Evolutionary conservation across 768 basidiomycete genomes (phyloP).

Genomic region (Amanita molliuscula): DNA sequence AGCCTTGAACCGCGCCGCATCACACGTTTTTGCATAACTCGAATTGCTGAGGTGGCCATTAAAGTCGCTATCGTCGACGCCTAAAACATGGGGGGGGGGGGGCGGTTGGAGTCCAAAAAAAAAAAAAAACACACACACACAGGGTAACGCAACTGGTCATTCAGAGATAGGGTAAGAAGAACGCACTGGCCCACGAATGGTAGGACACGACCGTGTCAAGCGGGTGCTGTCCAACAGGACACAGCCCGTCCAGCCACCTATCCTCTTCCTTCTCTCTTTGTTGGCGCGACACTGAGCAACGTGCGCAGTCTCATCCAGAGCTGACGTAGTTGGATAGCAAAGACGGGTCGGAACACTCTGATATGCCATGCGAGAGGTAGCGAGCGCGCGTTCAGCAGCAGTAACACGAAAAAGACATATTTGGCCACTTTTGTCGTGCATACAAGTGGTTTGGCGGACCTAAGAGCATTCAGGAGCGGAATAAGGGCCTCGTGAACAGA

Average conservation of each 20-base stretch:
- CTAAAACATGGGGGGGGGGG: not conserved
- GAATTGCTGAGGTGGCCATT: conserved; percentile 75
- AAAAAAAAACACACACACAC: too few species aligned
- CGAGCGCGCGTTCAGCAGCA: conserved; percentile 51
- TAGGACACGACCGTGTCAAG: conserved; percentile 33
- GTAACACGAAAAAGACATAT: conserved; percentile 31
- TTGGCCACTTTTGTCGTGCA: conserved; percentile 19
- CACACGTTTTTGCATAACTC: conserved; percentile 59
- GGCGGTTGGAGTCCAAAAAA: not conserved
- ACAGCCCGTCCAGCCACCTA: conserved; percentile 35
- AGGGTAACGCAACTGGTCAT: too few species aligned
- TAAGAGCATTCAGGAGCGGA: not conserved
- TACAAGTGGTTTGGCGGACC: not conserved
- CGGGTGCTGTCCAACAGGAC: conserved; percentile 48
- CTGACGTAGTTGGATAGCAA: conserved; percentile 22
- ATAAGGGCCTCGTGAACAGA: too few species aligned
- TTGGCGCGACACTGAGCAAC: conserved; percentile 25
- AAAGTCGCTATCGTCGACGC: conserved; percentile 70
- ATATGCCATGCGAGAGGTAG: conserved; percentile 61
- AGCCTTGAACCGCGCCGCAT: conserved; percentile 37
- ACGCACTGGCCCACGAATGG: conserved; percentile 48
- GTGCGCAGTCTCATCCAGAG: conserved; percentile 22
- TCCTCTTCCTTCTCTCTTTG: conserved; percentile 22
- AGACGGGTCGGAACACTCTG: conserved; percentile 42
- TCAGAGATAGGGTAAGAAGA: not conserved